Evolutionary conservation across 768 basidiomycete genomes (phyloP).

Genomic region (Termitomyces sp.): DNA sequence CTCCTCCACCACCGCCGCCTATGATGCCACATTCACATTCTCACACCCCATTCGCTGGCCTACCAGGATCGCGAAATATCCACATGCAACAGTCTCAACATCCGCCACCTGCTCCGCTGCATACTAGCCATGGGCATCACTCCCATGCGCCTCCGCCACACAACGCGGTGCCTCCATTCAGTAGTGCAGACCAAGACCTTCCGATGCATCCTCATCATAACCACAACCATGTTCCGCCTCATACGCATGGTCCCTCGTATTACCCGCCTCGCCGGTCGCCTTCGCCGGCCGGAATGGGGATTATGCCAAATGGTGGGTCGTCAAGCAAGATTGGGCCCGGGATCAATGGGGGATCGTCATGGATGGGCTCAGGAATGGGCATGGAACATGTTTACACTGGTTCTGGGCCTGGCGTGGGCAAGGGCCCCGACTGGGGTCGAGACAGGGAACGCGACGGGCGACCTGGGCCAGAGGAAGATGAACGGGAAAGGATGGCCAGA

Average conservation of each 20-base stretch:
- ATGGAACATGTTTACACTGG: constrained; percentile 19
- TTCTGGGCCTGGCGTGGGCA: constrained; percentile 7
- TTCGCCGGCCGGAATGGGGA: constrained; percentile 24
- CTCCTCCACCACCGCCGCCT: constrained; percentile 5
- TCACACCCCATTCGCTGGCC: constrained; percentile 10
- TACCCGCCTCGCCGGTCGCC: constrained; percentile 27
- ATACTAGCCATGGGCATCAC: constrained; percentile 5
- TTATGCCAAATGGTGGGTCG: constrained; percentile 24
- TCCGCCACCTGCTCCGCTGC: constrained; percentile 7
- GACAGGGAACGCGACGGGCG: constrained; percentile 13
- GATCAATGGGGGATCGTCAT: constrained; percentile 24
- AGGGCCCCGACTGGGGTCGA: constrained; percentile 18
- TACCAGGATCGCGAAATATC: constrained; percentile 14
- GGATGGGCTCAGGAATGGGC: constrained; percentile 33
- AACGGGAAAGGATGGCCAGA: constrained; percentile 25
- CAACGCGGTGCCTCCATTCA: constrained; percentile 22
- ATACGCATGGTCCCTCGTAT: constrained; percentile 7
- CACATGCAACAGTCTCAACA: constrained; percentile 17
- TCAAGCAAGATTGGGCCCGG: constrained; percentile 17
- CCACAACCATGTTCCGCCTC: constrained; percentile 9
- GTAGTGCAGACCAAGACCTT: constrained; percentile 7
- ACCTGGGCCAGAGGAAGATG: constrained; percentile 16
- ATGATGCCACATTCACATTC: constrained; percentile 6
- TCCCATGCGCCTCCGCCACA: constrained; percentile 3
- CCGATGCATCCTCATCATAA: constrained; percentile 7